Evolutionary conservation across 2,329 filamentous ascomycete genomes (phyloP).

Genomic region (Allantophomopsis lycopodina): DNA sequence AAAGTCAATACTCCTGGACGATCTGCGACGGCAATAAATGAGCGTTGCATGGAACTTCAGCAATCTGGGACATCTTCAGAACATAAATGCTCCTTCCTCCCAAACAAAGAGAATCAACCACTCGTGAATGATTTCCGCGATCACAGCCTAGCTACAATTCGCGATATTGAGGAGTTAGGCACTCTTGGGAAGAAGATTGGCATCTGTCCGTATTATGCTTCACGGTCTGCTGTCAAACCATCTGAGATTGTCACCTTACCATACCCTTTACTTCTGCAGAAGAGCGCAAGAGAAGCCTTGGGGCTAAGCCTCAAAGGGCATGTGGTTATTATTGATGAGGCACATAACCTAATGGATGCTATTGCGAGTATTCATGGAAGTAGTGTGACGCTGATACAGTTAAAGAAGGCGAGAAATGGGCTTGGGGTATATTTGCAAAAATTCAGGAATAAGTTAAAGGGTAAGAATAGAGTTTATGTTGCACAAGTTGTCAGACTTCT

Average conservation of each 20-base stretch:
- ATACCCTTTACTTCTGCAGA: constrained; percentile 81
- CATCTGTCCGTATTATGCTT: constrained; percentile 95
- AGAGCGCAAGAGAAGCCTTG: constrained; percentile 74
- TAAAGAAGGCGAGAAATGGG: constrained; percentile 60
- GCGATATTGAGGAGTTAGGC: constrained; percentile 87
- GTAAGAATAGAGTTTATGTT: constrained; percentile 82
- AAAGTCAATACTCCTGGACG: constrained; percentile 57
- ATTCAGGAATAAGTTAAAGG: constrained; percentile 80
- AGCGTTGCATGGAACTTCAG: constrained; percentile 82
- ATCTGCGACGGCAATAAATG: constrained; percentile 74
- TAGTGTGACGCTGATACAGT: constrained; percentile 57
- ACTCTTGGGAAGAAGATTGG: constrained; percentile 63
- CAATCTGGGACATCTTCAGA: constrained; percentile 48
- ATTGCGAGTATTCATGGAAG: constrained; percentile 79
- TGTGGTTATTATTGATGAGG: constrained; percentile 92
- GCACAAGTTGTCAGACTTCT: constrained; percentile 76
- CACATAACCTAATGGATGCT: constrained; percentile 94
- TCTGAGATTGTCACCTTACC: constrained; percentile 87
- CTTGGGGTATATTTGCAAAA: constrained; percentile 72
- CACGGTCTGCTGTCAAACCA: constrained; percentile 64
- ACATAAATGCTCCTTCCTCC: constrained; percentile 63
- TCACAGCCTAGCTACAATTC: constrained; percentile 66
- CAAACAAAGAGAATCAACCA: constrained; percentile 60
- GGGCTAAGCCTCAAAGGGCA: constrained; percentile 77
- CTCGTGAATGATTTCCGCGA: constrained; percentile 75